Evolutionary conservation across 75 land plant species (phyloP).

Genomic region (Cunninghamia lanceolata): DNA sequence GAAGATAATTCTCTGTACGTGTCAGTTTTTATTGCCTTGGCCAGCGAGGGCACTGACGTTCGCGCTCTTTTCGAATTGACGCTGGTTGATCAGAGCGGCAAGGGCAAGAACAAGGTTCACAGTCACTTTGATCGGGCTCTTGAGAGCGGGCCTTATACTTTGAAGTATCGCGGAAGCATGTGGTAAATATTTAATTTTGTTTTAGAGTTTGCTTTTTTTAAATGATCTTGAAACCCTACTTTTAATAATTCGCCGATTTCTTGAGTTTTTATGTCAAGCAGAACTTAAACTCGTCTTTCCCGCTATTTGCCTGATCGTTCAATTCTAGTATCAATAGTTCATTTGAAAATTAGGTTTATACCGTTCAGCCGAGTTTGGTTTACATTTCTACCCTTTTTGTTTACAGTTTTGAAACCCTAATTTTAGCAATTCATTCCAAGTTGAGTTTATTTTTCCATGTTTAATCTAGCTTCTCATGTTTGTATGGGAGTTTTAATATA

Average conservation of each 20-base stretch:
- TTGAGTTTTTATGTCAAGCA: background rate
- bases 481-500: too few relatives aligned
- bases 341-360: background rate
- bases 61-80: constrained; percentile 68
- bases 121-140: constrained; percentile 51
- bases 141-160: constrained; percentile 48
- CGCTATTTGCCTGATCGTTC: background rate
- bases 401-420: background rate
- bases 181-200: constrained; percentile 18
- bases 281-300: background rate
- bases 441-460: too few relatives aligned
- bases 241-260: background rate
- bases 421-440: background rate
- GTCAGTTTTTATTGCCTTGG: constrained; percentile 43
- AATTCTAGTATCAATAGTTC: background rate
- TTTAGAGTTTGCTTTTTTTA: background rate
- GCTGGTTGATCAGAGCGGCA: constrained; percentile 66
- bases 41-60: constrained; percentile 64
- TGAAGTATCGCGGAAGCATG: constrained; percentile 52
- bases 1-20: constrained; percentile 46
- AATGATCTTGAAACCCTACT: background rate
- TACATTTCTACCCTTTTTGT: background rate
- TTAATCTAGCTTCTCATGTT: background rate
- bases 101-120: constrained; percentile 49
- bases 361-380: background rate